phyloP scores from a whole-genome alignment of 139 green algal genomes.

The Chlorella sp. region DNA sequence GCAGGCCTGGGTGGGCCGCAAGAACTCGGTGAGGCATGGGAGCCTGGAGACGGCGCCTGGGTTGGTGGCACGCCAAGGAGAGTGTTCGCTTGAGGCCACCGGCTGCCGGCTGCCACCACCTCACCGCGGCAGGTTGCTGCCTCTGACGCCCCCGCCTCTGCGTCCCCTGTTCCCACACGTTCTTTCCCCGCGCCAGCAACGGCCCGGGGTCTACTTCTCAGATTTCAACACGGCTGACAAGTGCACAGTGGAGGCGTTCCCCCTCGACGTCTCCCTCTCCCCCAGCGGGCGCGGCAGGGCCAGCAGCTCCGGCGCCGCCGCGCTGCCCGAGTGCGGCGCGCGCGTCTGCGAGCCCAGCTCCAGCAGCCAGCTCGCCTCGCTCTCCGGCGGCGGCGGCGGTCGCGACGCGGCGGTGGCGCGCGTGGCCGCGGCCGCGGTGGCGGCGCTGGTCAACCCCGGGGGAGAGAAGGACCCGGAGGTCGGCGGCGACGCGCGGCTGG shows the following conservation, averaged over 20 bases:
- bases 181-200: too few species aligned
- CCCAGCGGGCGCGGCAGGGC: too few species aligned
- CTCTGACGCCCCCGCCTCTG: too few species aligned
- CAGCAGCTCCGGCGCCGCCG: too few species aligned
- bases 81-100: too few species aligned
- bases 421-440: slow-evolving; percentile 31
- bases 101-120: too few species aligned
- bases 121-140: too few species aligned
- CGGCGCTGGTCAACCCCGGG: slow-evolving; percentile 25
- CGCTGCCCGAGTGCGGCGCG: too few species aligned
- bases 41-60: too few species aligned
- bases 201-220: slow-evolving; percentile 53
- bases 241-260: slow-evolving; percentile 49
- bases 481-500: slow-evolving; percentile 41
- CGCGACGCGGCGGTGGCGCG: background rate
- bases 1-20: slow-evolving; percentile 57
- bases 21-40: slow-evolving; percentile 51
- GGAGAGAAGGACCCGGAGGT: slow-evolving; percentile 15
- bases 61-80: too few species aligned
- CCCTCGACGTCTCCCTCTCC: too few species aligned
- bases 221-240: slow-evolving; percentile 74
- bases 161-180: too few species aligned
- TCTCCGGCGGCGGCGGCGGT: slow-evolving; percentile 33
- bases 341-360: background rate
- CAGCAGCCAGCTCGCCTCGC: background rate